Evolutionary conservation across 805 yeast species (phyloP).

Genomic region (Lachancea waltii): DNA sequence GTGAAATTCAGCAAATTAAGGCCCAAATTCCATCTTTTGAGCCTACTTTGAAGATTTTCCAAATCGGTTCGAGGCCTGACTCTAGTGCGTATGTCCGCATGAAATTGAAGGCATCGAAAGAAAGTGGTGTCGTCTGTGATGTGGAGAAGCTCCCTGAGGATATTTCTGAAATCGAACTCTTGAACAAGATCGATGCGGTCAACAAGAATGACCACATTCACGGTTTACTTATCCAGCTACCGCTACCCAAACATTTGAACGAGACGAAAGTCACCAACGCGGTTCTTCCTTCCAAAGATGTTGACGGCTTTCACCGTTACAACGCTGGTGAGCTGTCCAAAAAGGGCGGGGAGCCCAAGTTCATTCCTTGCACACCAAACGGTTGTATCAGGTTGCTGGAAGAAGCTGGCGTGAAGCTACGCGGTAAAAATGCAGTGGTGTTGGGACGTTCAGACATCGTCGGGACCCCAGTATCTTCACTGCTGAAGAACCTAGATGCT

Average conservation of each 20-base stretch:
- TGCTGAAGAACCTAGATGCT: slow-evolving; percentile 64
- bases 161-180: slow-evolving; percentile 49
- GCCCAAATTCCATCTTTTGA: slow-evolving; percentile 44
- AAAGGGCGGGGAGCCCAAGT: slow-evolving; percentile 62
- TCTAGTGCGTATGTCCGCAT: slow-evolving; percentile 75
- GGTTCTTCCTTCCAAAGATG: slow-evolving; percentile 64
- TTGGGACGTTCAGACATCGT: slow-evolving; percentile 83
- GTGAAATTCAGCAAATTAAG: slow-evolving; percentile 31
- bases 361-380: slow-evolving; percentile 79
- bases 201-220: slow-evolving; percentile 57
- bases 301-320: slow-evolving; percentile 75
- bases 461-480: slow-evolving; percentile 71
- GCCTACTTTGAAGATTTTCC: slow-evolving; percentile 65
- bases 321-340: slow-evolving; percentile 75
- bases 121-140: slow-evolving; percentile 57
- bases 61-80: slow-evolving; percentile 72
- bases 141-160: slow-evolving; percentile 53
- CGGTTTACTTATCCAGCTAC: slow-evolving; percentile 72
- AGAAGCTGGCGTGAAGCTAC: slow-evolving; percentile 47
- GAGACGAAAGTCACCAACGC: slow-evolving; percentile 62
- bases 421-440: slow-evolving; percentile 74
- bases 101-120: slow-evolving; percentile 72
- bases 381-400: slow-evolving; percentile 65
- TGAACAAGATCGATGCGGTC: slow-evolving; percentile 47
- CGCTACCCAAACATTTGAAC: slow-evolving; percentile 64